Percentiles rank a stretch among this genome's conserved stretches.
phyloP scores from a whole-genome alignment of 139 green algal species.

The Coccomyxa sp. region DNA sequence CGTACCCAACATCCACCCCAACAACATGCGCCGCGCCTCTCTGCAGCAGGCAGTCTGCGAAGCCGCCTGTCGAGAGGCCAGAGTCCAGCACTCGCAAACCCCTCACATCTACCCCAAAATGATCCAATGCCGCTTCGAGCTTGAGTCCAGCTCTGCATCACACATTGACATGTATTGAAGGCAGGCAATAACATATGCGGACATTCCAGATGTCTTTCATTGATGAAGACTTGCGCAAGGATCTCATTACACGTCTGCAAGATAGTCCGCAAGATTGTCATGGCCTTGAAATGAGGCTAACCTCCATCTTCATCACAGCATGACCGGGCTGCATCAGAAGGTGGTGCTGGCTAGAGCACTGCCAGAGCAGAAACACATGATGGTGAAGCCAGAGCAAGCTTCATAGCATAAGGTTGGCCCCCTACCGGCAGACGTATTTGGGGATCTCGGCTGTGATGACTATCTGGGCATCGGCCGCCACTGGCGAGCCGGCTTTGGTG shows the following conservation, averaged over 20 bases:
- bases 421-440: conserved; percentile 81
- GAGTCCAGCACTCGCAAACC: conserved; percentile 78
- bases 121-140: conserved; percentile 84
- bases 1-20: conserved; percentile 95
- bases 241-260: no score
- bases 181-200: no score
- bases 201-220: no score
- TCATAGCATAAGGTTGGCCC: not conserved
- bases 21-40: conserved; percentile 72
- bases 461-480: conserved; percentile 47
- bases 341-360: no score
- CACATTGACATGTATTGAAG: not conserved
- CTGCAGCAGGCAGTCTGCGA: conserved; percentile 97
- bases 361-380: not conserved
- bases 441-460: conserved; percentile 64
- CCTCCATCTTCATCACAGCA: not conserved
- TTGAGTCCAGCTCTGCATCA: conserved; percentile 79
- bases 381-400: not conserved
- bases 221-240: no score
- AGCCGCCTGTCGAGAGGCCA: conserved; percentile 94
- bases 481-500: conserved; percentile 72
- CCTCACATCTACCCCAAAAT: conserved; percentile 74
- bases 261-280: no score
- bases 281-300: no score
- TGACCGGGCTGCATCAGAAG: not conserved